Conservation (phyloP, 371 early-diverging fungal species). For the Mucor irregularis region DNA sequence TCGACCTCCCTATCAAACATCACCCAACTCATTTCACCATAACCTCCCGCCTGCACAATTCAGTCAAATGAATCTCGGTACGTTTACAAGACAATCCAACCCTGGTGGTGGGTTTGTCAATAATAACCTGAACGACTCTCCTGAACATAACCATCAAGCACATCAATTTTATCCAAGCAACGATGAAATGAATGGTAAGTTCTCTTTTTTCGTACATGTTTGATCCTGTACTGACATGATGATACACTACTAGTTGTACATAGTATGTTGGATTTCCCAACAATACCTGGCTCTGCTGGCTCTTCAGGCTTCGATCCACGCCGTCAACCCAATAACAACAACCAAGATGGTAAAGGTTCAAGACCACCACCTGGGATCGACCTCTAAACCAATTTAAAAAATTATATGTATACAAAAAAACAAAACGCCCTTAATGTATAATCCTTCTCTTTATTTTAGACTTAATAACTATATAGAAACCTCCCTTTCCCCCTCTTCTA, state of each 20-base stretch:
- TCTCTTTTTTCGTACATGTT: not conserved
- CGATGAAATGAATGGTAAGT: slow-evolving; percentile 16
- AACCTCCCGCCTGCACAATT: not conserved
- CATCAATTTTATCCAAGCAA: slow-evolving; percentile 9
- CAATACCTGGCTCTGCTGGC: slow-evolving; percentile 6
- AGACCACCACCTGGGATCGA: slow-evolving; percentile 23
- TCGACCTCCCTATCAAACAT: slow-evolving; percentile 2
- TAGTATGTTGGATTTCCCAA: slow-evolving; percentile 12
- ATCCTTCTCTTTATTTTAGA: not conserved
- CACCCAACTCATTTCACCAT: slow-evolving; percentile 7
- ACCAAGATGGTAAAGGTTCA: slow-evolving; percentile 17
- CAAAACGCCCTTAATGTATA: not conserved
- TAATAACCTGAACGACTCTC: slow-evolving; percentile 7
- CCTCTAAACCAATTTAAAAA: slow-evolving; percentile 4
- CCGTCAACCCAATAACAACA: slow-evolving; percentile 10
- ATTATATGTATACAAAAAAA: not conserved
- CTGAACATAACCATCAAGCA: slow-evolving; percentile 5
- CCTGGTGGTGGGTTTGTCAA: slow-evolving; percentile 11
- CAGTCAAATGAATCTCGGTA: slow-evolving; percentile 7
- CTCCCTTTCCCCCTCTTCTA: not conserved
- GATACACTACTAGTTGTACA: slow-evolving; percentile 2
- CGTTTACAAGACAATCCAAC: slow-evolving; percentile 7
- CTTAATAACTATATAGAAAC: not conserved
- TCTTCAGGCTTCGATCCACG: slow-evolving; percentile 20
- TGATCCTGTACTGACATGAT: not conserved